Base-by-base conservation (phyloP, 768 basidiomycete species). In the Tephrocybe sp. region DNA sequence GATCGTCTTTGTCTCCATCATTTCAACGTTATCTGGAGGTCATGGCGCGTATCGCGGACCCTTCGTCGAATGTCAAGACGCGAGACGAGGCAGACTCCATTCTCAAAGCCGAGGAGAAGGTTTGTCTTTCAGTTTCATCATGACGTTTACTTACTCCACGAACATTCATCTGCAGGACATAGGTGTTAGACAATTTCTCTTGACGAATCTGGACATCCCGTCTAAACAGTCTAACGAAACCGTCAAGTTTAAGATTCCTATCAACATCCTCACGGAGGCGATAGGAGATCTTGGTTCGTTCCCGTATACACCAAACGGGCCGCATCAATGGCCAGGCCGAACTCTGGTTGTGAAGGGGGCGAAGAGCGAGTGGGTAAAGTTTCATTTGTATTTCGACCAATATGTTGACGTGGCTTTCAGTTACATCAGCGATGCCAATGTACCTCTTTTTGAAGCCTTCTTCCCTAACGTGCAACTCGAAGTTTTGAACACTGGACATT, bases 311-410 rank as follows among this genome's bases (percentile, higher is more conserved):
- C 77, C 82, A 1, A 42, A 45, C 23, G 80, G 74, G 0, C 78
- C 81, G 49, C 67, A 67, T 17, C 62, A 51, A 3, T 84, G 78
- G 73, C 58, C 68, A 4, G 86, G 86, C 1, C 73, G 69, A 36
- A 79, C 85, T 0, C 63, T 93, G 24, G 85, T 92, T 58, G 73
- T 93, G 51, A 90, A 91, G 59, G 92, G 91, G 6, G 65, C 71
- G 17, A 81, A 77, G 67, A 88, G 87, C 76, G 80, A 76, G 79
- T 88, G 39, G 37, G 79, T 36, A 14, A 26, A 32, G 30, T n/a
- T n/a, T 8, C 10, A 11, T 25, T 1, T 23, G 9, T 15, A 26
- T 3, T 11, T 34, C 17, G 50, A 37, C 10, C 15, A n/a, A 12
- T 1, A 9, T 4, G 17, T 38, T 41, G 20, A 42, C 14, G 12